These are phyloP conservation scores for Aspergillus taichungensis DNA, from an alignment of 495 filamentous ascomycete species.

Conservation along the genomic window DNA sequence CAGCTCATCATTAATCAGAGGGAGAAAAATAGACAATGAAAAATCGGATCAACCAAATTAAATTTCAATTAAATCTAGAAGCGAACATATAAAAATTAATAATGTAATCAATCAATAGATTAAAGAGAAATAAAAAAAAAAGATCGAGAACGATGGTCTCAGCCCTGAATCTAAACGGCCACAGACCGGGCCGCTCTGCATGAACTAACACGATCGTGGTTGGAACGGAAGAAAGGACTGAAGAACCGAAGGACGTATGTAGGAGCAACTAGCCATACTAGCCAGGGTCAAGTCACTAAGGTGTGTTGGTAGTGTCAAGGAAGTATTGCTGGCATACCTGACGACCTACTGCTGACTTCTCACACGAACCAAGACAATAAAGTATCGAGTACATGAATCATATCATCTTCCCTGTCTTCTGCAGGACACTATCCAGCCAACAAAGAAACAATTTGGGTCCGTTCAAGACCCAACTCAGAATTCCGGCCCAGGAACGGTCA, in stretches of 20 bases:
- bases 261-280: too few species aligned
- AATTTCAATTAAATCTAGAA: background rate
- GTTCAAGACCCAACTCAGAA: slow-evolving; percentile 6
- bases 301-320: too few species aligned
- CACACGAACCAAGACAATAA: too few species aligned
- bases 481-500: background rate
- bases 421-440: slow-evolving; percentile 18
- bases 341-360: too few species aligned
- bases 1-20: slow-evolving; percentile 27
- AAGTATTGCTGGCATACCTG: too few species aligned
- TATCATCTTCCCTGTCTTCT: background rate
- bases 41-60: background rate
- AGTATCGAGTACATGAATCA: too few species aligned
- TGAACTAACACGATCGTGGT: slow-evolving; percentile 8
- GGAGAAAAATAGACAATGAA: slow-evolving; percentile 4
- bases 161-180: slow-evolving; percentile 13
- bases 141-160: slow-evolving; percentile 1
- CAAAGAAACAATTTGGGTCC: slow-evolving; percentile 6
- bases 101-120: too few species aligned
- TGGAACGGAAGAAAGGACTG: too few species aligned
- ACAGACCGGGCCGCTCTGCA: slow-evolving; percentile 32
- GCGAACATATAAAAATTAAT: background rate
- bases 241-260: too few species aligned
- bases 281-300: background rate
- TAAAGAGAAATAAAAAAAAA: slow-evolving; percentile 1